Evolutionary conservation across 805 yeast species (phyloP).

Genomic region (Sugiyamaella valdiviana): DNA sequence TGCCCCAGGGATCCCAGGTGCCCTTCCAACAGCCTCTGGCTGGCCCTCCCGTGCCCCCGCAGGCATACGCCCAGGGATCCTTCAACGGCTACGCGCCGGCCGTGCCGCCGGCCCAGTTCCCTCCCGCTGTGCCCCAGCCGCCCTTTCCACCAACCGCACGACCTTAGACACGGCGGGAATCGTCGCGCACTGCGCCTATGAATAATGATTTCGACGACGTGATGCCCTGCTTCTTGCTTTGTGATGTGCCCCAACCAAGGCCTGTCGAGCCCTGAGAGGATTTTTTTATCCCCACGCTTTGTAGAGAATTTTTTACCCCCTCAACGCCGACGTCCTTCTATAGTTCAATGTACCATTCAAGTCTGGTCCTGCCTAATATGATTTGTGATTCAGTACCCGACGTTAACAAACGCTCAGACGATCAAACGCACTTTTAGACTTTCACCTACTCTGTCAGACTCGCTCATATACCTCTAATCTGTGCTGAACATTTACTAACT

Average conservation of each 20-base stretch:
- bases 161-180: not conserved
- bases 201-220: not conserved
- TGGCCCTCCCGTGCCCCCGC: slow-evolving; percentile 1
- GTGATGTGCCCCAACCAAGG: not conserved
- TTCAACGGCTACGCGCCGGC: not conserved
- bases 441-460: too few species aligned
- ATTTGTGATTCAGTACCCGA: too few species aligned
- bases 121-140: not conserved
- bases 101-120: not conserved
- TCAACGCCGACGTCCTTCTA: too few species aligned
- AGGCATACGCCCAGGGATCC: slow-evolving; percentile 6
- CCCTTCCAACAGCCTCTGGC: slow-evolving; percentile 5
- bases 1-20: slow-evolving; percentile 4
- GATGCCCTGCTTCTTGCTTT: not conserved
- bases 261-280: too few species aligned
- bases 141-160: not conserved
- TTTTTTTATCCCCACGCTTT: not conserved
- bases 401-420: too few species aligned
- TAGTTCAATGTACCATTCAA: too few species aligned
- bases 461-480: too few species aligned
- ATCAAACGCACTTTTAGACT: too few species aligned
- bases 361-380: too few species aligned
- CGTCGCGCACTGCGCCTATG: too few species aligned
- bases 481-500: too few species aligned
- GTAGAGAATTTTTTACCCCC: not conserved